Conservation (phyloP, 257 asterid species). For the Jasminum sambac region DNA sequence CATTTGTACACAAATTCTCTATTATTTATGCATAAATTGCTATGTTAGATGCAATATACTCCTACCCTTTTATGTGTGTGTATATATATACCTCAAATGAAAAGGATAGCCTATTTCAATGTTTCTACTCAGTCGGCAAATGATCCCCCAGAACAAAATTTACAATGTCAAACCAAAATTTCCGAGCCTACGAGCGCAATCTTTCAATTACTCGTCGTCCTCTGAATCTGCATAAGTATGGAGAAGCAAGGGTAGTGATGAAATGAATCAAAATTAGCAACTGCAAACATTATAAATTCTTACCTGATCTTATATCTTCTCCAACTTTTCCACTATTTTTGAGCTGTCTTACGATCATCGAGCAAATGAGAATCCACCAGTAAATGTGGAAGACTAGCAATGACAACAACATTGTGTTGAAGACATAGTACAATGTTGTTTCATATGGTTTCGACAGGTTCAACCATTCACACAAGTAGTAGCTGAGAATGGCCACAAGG, state of each 20-base stretch:
- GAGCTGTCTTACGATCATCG: constrained; percentile 81
- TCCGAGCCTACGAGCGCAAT: neutral
- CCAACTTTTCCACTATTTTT: constrained; percentile 88
- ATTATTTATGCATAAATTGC: neutral
- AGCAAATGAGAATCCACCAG: constrained; percentile 91
- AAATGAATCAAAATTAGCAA: neutral
- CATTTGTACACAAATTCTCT: too few relatives aligned
- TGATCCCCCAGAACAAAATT: neutral
- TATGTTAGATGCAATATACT: neutral
- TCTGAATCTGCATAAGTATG: neutral
- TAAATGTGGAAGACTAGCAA: constrained; percentile 85
- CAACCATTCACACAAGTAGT: constrained; percentile 46
- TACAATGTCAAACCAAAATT: neutral
- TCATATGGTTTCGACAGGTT: constrained; percentile 40
- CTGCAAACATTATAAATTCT: constrained; percentile 3
- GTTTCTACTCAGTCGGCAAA: neutral
- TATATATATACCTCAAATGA: neutral
- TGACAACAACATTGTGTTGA: constrained; percentile 77
- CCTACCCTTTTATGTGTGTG: neutral
- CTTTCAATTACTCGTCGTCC: neutral
- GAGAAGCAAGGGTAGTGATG: neutral
- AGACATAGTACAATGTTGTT: constrained; percentile 57
- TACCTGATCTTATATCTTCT: constrained; percentile 97
- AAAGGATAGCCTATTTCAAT: neutral
- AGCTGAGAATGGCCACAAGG: constrained; percentile 53